These are phyloP conservation scores for Fonsecaea monophora DNA, from an alignment of 2,329 filamentous ascomycete genomes.

Conservation along the genomic window DNA sequence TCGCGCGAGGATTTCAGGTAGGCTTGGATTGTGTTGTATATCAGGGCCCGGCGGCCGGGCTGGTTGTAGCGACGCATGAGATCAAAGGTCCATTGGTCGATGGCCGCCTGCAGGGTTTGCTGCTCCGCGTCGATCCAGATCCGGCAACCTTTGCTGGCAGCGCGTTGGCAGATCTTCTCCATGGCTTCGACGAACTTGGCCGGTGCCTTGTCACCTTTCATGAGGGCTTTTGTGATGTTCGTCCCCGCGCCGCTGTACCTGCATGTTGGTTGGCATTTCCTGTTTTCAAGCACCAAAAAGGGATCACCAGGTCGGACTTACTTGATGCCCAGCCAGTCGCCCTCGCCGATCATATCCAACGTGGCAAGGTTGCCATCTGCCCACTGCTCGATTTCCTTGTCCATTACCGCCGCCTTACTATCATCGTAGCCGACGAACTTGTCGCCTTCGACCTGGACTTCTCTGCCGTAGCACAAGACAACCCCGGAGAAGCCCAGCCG, in stretches of 20 bases:
- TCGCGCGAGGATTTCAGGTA: slow-evolving; percentile 58
- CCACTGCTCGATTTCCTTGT: slow-evolving; percentile 54
- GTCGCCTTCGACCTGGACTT: slow-evolving; percentile 52
- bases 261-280: slow-evolving; percentile 17
- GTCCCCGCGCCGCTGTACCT: slow-evolving; percentile 59
- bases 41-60: slow-evolving; percentile 47
- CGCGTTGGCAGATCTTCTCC: slow-evolving; percentile 52
- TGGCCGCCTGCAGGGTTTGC: slow-evolving; percentile 58
- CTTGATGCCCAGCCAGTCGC: slow-evolving; percentile 62
- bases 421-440: slow-evolving; percentile 44
- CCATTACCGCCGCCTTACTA: slow-evolving; percentile 42
- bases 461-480: slow-evolving; percentile 61
- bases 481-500: slow-evolving; percentile 59
- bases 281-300: neutral
- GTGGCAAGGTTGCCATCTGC: slow-evolving; percentile 61
- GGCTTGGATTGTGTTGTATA: slow-evolving; percentile 62
- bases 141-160: slow-evolving; percentile 52
- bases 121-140: slow-evolving; percentile 63
- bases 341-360: slow-evolving; percentile 59
- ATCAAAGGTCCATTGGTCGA: slow-evolving; percentile 61
- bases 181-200: slow-evolving; percentile 52
- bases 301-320: slow-evolving; percentile 42
- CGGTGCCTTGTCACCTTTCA: slow-evolving; percentile 50
- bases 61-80: slow-evolving; percentile 61
- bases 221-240: slow-evolving; percentile 51